Evolutionary conservation across 2,329 filamentous ascomycete species (phyloP).

Genomic region (Paramyrothecium roridum): DNA sequence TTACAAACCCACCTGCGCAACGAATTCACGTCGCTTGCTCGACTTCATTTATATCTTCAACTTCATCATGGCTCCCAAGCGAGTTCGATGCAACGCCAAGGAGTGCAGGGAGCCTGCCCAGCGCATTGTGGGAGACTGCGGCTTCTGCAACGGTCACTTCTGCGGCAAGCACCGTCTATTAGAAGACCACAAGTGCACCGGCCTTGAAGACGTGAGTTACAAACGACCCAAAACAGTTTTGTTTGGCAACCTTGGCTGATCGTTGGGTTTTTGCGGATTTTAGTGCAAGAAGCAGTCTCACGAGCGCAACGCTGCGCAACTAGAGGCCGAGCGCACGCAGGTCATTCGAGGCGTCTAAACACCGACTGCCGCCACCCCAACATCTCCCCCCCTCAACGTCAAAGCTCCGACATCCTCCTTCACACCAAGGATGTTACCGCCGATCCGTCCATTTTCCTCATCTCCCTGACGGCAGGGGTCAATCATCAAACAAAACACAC

Average conservation of each 20-base stretch:
- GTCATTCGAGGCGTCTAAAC: constrained; percentile 85
- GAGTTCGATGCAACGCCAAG: constrained; percentile 83
- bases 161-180: constrained; percentile 92
- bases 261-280: neutral
- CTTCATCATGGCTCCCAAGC: constrained; percentile 63
- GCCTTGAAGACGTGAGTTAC: constrained; percentile 75
- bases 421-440: too few relatives aligned
- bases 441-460: too few relatives aligned
- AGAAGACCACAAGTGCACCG: constrained; percentile 90
- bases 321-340: constrained; percentile 89
- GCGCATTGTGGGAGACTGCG: constrained; percentile 93
- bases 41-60: neutral
- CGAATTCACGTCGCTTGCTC: constrained; percentile 4
- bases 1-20: constrained; percentile 4
- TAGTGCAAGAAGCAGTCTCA: constrained; percentile 96
- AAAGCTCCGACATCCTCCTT: neutral
- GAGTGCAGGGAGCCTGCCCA: constrained; percentile 86
- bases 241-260: constrained; percentile 3
- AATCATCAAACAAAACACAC: too few relatives aligned
- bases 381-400: neutral
- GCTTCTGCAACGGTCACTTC: constrained; percentile 90
- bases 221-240: neutral
- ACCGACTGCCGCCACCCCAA: neutral
- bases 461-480: too few relatives aligned
- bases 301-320: constrained; percentile 86